Base-by-base conservation (phyloP, 495 filamentous ascomycete genomes). In the Penicillium psychrofluorescens region DNA sequence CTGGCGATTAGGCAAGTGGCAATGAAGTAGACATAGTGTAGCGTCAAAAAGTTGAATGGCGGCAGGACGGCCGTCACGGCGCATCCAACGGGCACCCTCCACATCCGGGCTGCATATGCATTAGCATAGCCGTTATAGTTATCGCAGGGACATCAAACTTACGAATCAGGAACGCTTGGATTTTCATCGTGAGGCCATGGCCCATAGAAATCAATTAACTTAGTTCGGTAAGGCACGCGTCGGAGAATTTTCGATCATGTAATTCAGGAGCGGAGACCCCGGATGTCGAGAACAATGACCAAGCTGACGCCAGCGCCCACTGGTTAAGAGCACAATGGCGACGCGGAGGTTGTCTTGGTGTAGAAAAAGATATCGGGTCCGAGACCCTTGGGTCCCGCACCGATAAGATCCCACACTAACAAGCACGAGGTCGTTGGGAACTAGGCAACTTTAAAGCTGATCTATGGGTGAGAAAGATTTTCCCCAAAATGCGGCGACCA, bases 11-110 rank as follows among this genome's bases (percentile, higher is more conserved):
- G 53, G 34, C 72, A 79, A 15, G 79, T 75, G 5, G 64, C 42
- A 50, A 90, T 75, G 61, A 94, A 94, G 63, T 94, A 94, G 45
- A 73, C 62, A 74, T 91, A 85, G 57, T 86, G 80, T 29, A 89
- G 54, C 0, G 81, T 87, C 56, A 91, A 81, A 63, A 90, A 94
- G 59, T 90, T 90, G 43, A 82, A 62, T 22, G 65, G 68, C 12
- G 68, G 68, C 1, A 67, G 51, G 2, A 67, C 44, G 27, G 61
- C 57, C 43, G 55, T 54, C 10, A 67, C 41, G 35, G 45, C 38
- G n/a, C 48, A 57, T 32, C 55, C 53, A 10, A 58, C 36, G 4
- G 50, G 38, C 34, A 43, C 49, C 38, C 36, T 46, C 50, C 49
- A 59, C 22, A 43, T 39, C 41, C 44, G 53, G 30, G 49, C 62